phyloP scores from a whole-genome alignment of 768 basidiomycete species.

The Tylopilus intermedius region DNA sequence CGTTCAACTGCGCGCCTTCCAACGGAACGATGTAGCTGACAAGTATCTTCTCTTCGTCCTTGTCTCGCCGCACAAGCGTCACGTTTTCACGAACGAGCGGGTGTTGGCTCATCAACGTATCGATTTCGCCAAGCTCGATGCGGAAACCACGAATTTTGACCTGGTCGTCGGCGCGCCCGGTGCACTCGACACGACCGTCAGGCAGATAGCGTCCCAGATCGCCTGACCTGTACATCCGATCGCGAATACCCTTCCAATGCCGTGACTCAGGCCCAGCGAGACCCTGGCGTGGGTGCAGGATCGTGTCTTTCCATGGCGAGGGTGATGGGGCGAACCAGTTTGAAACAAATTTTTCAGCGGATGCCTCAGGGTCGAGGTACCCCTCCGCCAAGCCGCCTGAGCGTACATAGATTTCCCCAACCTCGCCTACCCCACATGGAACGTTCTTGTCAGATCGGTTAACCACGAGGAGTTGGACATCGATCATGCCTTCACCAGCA shows the following conservation, averaged over 20 bases:
- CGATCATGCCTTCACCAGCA: conserved; percentile 94
- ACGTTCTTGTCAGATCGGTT: conserved; percentile 82
- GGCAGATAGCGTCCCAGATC: conserved; percentile 94
- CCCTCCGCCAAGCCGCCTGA: conserved; percentile 95
- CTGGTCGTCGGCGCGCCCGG: conserved; percentile 95
- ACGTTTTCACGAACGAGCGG: conserved; percentile 96
- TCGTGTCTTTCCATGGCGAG: conserved; percentile 60
- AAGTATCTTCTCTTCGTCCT: conserved; percentile 98
- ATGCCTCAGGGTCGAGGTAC: conserved; percentile 80
- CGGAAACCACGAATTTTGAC: conserved; percentile 99
- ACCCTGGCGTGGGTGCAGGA: conserved; percentile 53
- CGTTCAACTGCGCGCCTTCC: conserved; percentile 59
- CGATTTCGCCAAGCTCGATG: conserved; percentile 97
- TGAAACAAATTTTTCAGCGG: conserved; percentile 83
- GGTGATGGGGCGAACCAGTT: conserved; percentile 79
- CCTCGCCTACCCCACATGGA: conserved; percentile 90
- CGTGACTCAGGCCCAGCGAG: conserved; percentile 67
- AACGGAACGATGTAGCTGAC: conserved; percentile 96
- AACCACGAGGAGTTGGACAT: conserved; percentile 94
- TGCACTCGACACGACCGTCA: conserved; percentile 91
- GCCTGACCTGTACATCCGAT: conserved; percentile 96
- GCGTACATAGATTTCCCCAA: conserved; percentile 97
- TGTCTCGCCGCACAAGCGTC: conserved; percentile 92
- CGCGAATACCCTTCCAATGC: conserved; percentile 92
- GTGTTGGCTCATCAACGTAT: conserved; percentile 91